Evolutionary conservation across 495 filamentous ascomycete genomes (phyloP).

Genomic region (Penicillium paxilli): DNA sequence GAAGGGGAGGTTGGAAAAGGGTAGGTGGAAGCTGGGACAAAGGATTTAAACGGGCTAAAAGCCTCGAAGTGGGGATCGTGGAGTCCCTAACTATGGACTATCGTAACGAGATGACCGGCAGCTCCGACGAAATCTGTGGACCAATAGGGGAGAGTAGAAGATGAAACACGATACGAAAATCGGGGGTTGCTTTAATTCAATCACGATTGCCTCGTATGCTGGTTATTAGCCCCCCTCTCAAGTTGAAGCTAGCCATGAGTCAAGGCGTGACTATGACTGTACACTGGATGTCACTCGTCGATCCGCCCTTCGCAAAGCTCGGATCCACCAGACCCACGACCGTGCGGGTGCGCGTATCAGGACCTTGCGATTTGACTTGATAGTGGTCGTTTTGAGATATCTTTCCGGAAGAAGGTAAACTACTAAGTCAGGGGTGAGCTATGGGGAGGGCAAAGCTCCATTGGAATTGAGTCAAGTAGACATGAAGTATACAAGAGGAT

Average conservation of each 20-base stretch:
- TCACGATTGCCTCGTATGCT: no score
- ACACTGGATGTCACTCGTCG: background rate
- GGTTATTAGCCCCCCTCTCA: background rate
- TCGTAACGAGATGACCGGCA: background rate
- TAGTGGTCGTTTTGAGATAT: background rate
- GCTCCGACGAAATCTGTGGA: no score
- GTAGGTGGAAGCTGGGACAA: slow-evolving; percentile 5
- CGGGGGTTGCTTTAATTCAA: no score
- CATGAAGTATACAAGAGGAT: no score
- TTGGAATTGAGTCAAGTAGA: no score
- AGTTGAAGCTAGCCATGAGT: background rate
- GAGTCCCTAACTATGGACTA: background rate
- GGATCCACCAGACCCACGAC: background rate
- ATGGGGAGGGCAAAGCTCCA: no score
- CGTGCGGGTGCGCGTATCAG: background rate
- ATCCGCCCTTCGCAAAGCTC: background rate
- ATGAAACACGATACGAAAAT: no score
- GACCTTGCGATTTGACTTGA: background rate
- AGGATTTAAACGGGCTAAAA: slow-evolving; percentile 2
- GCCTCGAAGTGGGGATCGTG: background rate
- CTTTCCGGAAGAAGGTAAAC: no score
- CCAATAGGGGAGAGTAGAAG: background rate
- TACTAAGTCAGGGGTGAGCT: no score
- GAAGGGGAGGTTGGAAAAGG: background rate
- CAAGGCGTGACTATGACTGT: background rate